Evolutionary conservation across 1,284 basidiomycete genomes (phyloP), one percentile per base, ranked within the genome.

Genomic region (Ceratobasidium sp.): DNA sequence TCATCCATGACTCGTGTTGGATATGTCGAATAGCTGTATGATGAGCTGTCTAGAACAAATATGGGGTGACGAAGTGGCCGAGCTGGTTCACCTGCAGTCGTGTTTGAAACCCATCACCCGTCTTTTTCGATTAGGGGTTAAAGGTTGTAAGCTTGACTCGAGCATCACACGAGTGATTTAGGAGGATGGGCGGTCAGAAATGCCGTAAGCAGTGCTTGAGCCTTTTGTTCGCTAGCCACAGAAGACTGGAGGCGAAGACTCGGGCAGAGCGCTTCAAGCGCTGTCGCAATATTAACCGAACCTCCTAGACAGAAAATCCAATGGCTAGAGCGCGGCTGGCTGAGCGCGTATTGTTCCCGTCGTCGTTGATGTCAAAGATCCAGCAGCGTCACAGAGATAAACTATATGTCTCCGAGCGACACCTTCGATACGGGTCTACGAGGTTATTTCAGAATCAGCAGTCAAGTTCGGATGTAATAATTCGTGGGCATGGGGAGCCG

Each of bases 291-390:
- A 29, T 7, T n/a, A n/a, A 52, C 19, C 51, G 51, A 52, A 52
- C 1, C 19, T 22, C n/a, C 22, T n/a, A 22, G 17, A n/a, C n/a
- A n/a, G n/a, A 52, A n/a, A 46, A 62, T 9, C 61, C 22, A 46
- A 64, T 46, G 8, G 1, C 9, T 19, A 11, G 22, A 64, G 29
- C 40, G 40, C 22, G 11, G 29, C 43, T 44, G 43, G 9, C 22
- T 64, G 19, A n/a, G 9, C 34, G 9, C 9, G 40, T 46, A 46
- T 25, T n/a, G 43, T 9, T 25, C 17, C 19, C 51, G 17, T 52
- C 61, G 43, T 40, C 61, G 40, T 40, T 25, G 61, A 64, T 46
- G 61, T 40, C 61, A 64, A 64, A 46, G 43, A 44, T n/a, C 61
- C 40, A 40, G 61, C 61, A 15, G 43, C 22, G 32, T 40, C 61